Evolutionary conservation across 78 protist genomes (phyloP).

Genomic region (Isochrysis galbana): DNA sequence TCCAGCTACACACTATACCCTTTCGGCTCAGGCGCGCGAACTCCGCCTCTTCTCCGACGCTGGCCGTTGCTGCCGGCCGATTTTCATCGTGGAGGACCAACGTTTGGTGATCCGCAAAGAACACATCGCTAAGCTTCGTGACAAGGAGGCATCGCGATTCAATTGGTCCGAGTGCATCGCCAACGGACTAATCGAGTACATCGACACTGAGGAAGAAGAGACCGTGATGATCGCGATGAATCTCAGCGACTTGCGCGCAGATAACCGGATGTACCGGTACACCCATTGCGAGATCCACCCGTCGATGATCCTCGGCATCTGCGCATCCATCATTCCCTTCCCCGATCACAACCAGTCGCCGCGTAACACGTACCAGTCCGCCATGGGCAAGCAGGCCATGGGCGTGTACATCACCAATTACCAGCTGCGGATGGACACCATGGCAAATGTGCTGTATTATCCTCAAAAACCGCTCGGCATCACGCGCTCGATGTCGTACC

Average conservation of each 20-base stretch:
- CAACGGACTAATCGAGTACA: conserved; percentile 89
- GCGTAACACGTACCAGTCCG: conserved; percentile 99
- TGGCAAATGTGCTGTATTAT: conserved; percentile 95
- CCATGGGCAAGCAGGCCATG: conserved; percentile 99
- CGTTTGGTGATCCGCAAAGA: conserved; percentile 49
- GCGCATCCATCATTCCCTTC: conserved; percentile 99
- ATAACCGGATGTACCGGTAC: conserved; percentile 50
- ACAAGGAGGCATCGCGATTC: neutral
- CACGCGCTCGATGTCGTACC: conserved; percentile 94
- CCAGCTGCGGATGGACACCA: conserved; percentile 97
- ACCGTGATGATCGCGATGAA: conserved; percentile 85
- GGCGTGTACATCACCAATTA: conserved; percentile 92
- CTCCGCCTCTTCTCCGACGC: conserved; percentile 85
- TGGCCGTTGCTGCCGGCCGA: conserved; percentile 96
- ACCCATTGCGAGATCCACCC: conserved; percentile 99
- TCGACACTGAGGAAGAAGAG: conserved; percentile 97
- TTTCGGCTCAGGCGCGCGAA: conserved; percentile 65
- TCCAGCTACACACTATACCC: too few relatives aligned
- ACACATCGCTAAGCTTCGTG: conserved; percentile 51
- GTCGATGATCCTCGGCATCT: conserved; percentile 97
- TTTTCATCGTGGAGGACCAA: conserved; percentile 88
- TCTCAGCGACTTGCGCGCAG: conserved; percentile 52
- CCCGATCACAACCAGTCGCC: conserved; percentile 99
- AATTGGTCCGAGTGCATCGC: conserved; percentile 70
- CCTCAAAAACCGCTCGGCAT: conserved; percentile 98